phyloP scores from a whole-genome alignment of 2,329 filamentous ascomycete genomes.

The Podosphaera leucotricha region DNA sequence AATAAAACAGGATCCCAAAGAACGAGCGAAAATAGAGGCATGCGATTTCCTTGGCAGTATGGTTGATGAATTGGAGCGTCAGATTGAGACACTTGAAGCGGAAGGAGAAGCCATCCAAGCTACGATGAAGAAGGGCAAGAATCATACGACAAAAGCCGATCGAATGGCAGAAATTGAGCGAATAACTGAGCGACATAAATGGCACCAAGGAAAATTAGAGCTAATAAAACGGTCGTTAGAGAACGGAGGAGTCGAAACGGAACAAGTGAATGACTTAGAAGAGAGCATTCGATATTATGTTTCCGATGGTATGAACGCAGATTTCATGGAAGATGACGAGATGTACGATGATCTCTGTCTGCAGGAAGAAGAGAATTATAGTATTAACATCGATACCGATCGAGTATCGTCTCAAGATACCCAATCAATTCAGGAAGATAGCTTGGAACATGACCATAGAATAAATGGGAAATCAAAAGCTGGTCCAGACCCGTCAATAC shows the following conservation, averaged over 20 bases:
- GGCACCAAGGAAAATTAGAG: slow-evolving; percentile 84
- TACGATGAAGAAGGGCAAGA: slow-evolving; percentile 88
- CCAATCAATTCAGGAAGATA: slow-evolving; percentile 75
- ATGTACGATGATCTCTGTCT: slow-evolving; percentile 90
- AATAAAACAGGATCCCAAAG: slow-evolving; percentile 87
- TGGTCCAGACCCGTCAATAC: slow-evolving; percentile 30
- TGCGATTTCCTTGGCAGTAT: slow-evolving; percentile 66
- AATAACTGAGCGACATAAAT: slow-evolving; percentile 80
- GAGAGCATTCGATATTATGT: slow-evolving; percentile 93
- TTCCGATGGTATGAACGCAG: slow-evolving; percentile 63
- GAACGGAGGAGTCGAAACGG: slow-evolving; percentile 73
- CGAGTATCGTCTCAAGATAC: slow-evolving; percentile 85
- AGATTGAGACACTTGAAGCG: slow-evolving; percentile 81
- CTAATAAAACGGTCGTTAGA: slow-evolving; percentile 73
- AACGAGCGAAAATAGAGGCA: slow-evolving; percentile 78
- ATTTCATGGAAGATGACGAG: slow-evolving; percentile 82
- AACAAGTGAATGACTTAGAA: slow-evolving; percentile 69
- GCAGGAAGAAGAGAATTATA: slow-evolving; percentile 71
- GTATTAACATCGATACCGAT: slow-evolving; percentile 60
- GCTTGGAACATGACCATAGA: slow-evolving; percentile 32
- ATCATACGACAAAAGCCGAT: slow-evolving; percentile 59
- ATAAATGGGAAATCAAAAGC: slow-evolving; percentile 24
- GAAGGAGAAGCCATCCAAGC: slow-evolving; percentile 71
- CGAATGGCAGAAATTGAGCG: slow-evolving; percentile 69
- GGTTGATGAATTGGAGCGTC: slow-evolving; percentile 81